Percentiles rank a stretch among this genome's conserved stretches.
Evolutionary conservation across 2,329 filamentous ascomycete species (phyloP).

Genomic region (Colletotrichum acutatum): DNA sequence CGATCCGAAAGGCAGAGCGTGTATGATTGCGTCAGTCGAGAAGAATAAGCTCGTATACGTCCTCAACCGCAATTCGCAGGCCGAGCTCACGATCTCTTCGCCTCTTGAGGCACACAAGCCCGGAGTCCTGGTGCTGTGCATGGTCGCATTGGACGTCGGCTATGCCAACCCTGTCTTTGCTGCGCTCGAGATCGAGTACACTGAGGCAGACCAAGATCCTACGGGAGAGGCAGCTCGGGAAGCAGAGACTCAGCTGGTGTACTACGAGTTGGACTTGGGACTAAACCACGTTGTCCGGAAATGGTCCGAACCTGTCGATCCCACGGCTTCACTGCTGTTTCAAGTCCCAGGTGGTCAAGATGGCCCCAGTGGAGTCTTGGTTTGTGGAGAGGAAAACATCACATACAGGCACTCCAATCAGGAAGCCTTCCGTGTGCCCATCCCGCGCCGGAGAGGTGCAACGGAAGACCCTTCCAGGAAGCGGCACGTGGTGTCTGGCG

Average conservation of each 20-base stretch:
- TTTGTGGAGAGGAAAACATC: conserved; percentile 93
- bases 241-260: conserved; percentile 90
- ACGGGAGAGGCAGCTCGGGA: conserved; percentile 85
- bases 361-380: conserved; percentile 92
- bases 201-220: conserved; percentile 89
- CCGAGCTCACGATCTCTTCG: conserved; percentile 95
- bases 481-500: conserved; percentile 85
- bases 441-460: conserved; percentile 86
- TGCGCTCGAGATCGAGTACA: conserved; percentile 92
- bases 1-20: conserved; percentile 95
- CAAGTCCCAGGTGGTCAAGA: conserved; percentile 95
- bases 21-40: conserved; percentile 91
- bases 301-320: conserved; percentile 94
- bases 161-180: conserved; percentile 98
- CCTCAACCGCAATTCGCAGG: conserved; percentile 93
- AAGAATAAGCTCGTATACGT: conserved; percentile 99
- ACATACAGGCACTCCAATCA: conserved; percentile 98
- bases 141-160: conserved; percentile 91
- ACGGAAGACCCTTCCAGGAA: conserved; percentile 95
- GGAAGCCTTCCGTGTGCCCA: conserved; percentile 86
- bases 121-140: conserved; percentile 87
- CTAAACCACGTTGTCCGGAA: conserved; percentile 97
- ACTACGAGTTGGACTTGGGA: conserved; percentile 97
- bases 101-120: conserved; percentile 96
- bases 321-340: conserved; percentile 89